Base-by-base conservation (phyloP, 352 stramenopile genomes). In the Thraustochytrium striatum region DNA sequence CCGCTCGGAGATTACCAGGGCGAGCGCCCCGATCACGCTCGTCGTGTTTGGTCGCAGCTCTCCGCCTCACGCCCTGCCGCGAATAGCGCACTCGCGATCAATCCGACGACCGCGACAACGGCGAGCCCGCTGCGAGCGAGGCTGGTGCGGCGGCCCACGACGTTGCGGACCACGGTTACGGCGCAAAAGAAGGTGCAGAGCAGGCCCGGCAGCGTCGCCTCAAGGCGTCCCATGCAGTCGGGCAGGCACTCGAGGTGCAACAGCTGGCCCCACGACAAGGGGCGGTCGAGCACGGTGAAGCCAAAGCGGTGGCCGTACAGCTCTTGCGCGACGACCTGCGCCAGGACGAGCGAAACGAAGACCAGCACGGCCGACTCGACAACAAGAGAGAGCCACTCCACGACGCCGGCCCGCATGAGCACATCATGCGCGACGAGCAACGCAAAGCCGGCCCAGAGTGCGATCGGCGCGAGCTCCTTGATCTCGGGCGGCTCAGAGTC, bases 161-260 rank as follows among this genome's bases (percentile, higher is more conserved):
- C 52, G 47, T 61, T 30, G 32, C 65, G 44, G 30, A 75, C 30
- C 13, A 75, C 61, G 3, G 65, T 50, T 21, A 75, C 52, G 50
- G 50, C 52, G 25, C 65, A 9, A 33, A 75, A 75, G 33, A 61
- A 43, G 9, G 65, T 75, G 25, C 65, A 75, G 50, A 75, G 68
- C 19, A 72, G 30, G 19, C 65, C 65, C 11, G 65, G 65, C 35
- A 75, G 25, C 19, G 65, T 43, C 3, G 52, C 44, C 50, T 75
- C 65, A 70, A 75, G 68, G 43, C 16, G 28, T 5, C 7, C 16
- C 0, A 19, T 7, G 50, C 65, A 75, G 5, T 3, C 41, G 13
- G 65, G 65, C 30, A 75, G 36, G 47, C 65, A 75, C 13, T 21
- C 0, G 8, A 61, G n/a, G 33, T 75, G n/a, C 7, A 43, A 41